Evolutionary conservation across 495 filamentous ascomycete species (phyloP), one percentile per base, ranked within the genome.

Genomic region (Neurospora tetraspora): DNA sequence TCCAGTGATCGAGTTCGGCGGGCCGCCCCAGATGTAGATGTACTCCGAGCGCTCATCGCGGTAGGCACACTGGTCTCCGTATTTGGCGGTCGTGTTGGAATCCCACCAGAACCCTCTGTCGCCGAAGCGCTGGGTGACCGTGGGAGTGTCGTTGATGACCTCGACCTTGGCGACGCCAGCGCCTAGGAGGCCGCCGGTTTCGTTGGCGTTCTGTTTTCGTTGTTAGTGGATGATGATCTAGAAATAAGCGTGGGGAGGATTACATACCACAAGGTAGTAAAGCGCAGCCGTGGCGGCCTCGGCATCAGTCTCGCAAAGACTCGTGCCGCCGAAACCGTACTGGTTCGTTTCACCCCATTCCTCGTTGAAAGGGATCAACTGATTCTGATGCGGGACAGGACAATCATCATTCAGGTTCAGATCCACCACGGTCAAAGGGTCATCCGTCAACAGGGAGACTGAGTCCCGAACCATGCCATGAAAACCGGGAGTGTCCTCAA

Each of bases 401-500:
- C 5, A 38, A 43, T 83, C 81, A 1, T 73, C 39, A 68, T 80
- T 83, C 23, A 81, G 71, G 36, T 80, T 69, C 11, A 80, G 37
- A 37, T 81, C 78, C 1, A 78, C 69, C 6, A 81, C 78, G 14
- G 70, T 73, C 9, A 83, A 73, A 3, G 80, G 78, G 39, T 83
- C 76, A 12, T 77, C 74, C 1, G 80, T 80, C 47, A 79, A 72
- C 16, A 72, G 37, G 16, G 81, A 77, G 11, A 82, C 40, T 1
- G 81, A 71, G 38, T 81, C 77, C 7, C 81, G 76, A 2, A 81
- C 81, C 78, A 82, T 79, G 70, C 81, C 81, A 61, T 82, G 76
- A 40, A 83, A 81, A 0, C 77, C 78, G 2, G 75, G 69, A 11
- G 71, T 61, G 53, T 83, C 77, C 3, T 71, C 18, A 3, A 68